Base-by-base conservation (phyloP, 805 yeast genomes). In the Debaryomyces castellii region DNA sequence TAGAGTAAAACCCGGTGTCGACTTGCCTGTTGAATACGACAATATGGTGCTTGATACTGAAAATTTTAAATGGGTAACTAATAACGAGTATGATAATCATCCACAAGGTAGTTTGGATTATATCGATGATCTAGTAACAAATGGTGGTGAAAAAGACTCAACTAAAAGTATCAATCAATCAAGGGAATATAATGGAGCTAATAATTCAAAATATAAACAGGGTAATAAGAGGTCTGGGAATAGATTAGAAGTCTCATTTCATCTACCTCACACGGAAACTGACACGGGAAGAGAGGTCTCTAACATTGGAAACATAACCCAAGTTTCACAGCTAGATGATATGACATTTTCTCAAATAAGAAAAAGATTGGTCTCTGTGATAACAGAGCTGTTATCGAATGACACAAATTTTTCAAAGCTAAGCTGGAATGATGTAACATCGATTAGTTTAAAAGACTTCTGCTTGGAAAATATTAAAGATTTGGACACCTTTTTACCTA, bases 291-390 rank as follows among this genome's bases (percentile, higher is more conserved):
- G 54, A 25, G 50, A 48, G 7, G 45, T 48, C 27, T 43, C 51
- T 27, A 68, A 74, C n/a, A n/a, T n/a, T n/a, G n/a, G n/a, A n/a
- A n/a, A n/a, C 42, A 73, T 75, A 2, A 77, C 82, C 0, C 64
- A 65, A 17, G 53, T 69, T 2, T 73, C 80, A 2, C 73, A 72
- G 23, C 43, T 76, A 5, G 62, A 64, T 10, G 76, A 77, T 39
- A 43, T 76, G 3, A 74, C 83, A 3, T 80, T 79, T 51, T 66
- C 81, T 1, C 76, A 77, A 50, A 67, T 78, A 0, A 71, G 71
- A 45, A 67, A 59, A 40, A 61, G 62, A 11, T 54, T 80, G 32
- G 78, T 77, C 3, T 62, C 78, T 5, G 67, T 75, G 2, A 69
- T 80, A 22, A 77, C 78, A 1, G 75, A 73, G 30, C 53, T 59